A percentile compares a stretch with the other conserved stretches of the same genome.
These are phyloP conservation scores for Cenchrus americanus DNA, from an alignment of 176 grass and related monocot genomes.

Conservation along the genomic window DNA sequence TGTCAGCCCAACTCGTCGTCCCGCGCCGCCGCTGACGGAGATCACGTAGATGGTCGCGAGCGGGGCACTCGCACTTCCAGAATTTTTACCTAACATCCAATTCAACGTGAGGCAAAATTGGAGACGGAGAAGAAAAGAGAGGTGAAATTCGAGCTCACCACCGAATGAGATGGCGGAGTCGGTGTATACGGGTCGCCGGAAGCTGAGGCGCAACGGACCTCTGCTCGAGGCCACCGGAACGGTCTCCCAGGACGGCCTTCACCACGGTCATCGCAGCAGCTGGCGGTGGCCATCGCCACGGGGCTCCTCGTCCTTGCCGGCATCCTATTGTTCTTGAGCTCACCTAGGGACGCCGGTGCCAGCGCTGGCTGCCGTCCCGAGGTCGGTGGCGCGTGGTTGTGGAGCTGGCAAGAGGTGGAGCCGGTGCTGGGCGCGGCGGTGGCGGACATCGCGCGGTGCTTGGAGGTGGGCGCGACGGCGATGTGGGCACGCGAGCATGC, in stretches of 20 bases:
- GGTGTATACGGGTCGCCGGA: too few species aligned
- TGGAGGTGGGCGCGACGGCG: slow-evolving; percentile 63
- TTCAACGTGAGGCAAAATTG: too few species aligned
- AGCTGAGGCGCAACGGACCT: background rate
- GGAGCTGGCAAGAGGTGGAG: slow-evolving; percentile 47
- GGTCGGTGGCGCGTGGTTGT: background rate
- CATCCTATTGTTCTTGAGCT: slow-evolving; percentile 20
- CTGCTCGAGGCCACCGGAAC: slow-evolving; percentile 3
- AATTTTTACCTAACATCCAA: too few species aligned
- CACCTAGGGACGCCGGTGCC: background rate
- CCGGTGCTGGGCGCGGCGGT: slow-evolving; percentile 57
- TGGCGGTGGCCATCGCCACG: slow-evolving; percentile 39
- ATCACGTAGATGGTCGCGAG: too few species aligned
- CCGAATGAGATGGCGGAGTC: too few species aligned
- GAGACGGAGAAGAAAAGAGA: too few species aligned
- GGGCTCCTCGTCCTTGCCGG: slow-evolving; percentile 43
- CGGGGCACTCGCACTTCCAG: too few species aligned
- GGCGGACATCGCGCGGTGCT: slow-evolving; percentile 83
- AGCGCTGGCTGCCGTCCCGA: too few species aligned
- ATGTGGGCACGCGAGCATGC: slow-evolving; percentile 78
- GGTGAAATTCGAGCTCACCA: too few species aligned
- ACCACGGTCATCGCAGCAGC: background rate
- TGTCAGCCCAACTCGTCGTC: background rate
- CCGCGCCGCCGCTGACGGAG: background rate
- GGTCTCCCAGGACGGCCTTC: background rate